Evolutionary conservation across 192 early-diverging fungal genomes (phyloP), one percentile per base, ranked within the genome.

Genomic region (Lobulomyces angularis): DNA sequence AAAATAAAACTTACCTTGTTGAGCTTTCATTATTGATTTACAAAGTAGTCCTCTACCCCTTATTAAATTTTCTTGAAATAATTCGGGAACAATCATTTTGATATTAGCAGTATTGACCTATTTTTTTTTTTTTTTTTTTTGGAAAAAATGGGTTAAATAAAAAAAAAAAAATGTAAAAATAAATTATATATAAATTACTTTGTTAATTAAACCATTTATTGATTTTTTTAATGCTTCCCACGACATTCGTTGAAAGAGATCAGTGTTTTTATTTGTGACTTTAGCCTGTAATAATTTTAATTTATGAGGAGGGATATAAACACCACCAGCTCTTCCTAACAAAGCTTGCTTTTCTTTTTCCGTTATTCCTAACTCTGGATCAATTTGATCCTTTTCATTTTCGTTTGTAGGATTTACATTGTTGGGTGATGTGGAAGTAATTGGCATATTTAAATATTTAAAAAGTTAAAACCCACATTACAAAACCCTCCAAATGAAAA

Each of bases 181-280:
- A 24, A 37, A 20, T 2, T 6, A 36, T 2, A 30, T 14, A 18
- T 28, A 12, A 35, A 28, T n/a, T 17, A 35, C 24, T 63, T 91
- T 92, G 71, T 97, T 97, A 51, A 97, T 86, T 1, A 83, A 70
- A 46, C 86, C 92, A 51, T 94, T 97, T 43, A 97, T 81, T 41
- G 73, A 79, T 58, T 94, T 97, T 53, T 92, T 94, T 4, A 94
- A 65, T 5, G 77, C 72, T 46, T 97, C 90, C 92, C 92, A 97
- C 19, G 77, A 79, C 58, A 88, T 80, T 5, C 91, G 82, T 58
- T 95, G 91, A 40, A 80, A 87, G 22, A 73, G 74, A 17, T 62
- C 59, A 37, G 63, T 72, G 22, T 26, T 59, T 43, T 81, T 81
- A 51, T 87, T 81, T 0, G 73, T 77, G 37, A 86, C 71, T 12